Percentiles rank a stretch among this genome's conserved stretches.
Evolutionary conservation across 495 filamentous ascomycete genomes (phyloP).

Genomic region (Articulospora tetracladia): DNA sequence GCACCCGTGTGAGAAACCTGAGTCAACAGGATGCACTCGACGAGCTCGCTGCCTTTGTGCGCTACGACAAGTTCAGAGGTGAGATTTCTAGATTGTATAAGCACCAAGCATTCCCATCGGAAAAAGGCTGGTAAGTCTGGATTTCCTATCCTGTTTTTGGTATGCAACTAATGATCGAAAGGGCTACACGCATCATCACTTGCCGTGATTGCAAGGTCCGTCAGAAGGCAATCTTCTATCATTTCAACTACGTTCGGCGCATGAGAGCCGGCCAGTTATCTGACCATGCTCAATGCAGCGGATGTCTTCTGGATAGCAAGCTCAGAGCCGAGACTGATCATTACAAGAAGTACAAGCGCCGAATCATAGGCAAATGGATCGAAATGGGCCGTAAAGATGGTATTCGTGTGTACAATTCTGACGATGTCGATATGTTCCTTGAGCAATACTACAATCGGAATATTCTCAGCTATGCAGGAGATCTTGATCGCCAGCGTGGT

Average conservation of each 20-base stretch:
- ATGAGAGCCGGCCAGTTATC: not conserved
- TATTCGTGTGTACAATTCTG: not conserved
- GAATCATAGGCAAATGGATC: slow-evolving; percentile 11
- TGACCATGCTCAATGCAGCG: not conserved
- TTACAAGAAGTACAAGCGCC: slow-evolving; percentile 12
- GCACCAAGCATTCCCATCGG: not conserved
- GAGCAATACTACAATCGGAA: not conserved
- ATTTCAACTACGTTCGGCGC: not conserved
- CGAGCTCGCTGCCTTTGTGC: slow-evolving; percentile 5
- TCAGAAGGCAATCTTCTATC: slow-evolving; percentile 7
- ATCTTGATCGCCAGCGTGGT: not conserved
- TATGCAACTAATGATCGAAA: not conserved
- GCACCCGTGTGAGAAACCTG: no score
- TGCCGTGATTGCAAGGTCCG: not conserved
- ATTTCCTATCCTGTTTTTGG: not conserved
- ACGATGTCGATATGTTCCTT: not conserved
- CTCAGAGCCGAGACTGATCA: slow-evolving; percentile 13
- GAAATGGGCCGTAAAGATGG: not conserved
- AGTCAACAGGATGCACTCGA: no score
- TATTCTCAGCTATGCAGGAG: not conserved
- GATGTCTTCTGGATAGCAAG: not conserved
- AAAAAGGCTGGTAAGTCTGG: slow-evolving; percentile 15
- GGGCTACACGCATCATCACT: not conserved
- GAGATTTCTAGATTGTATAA: not conserved
- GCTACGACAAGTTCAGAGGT: slow-evolving; percentile 4